These are phyloP conservation scores for Jatropha podagrica DNA, from an alignment of 441 rosid species.

Conservation along the genomic window DNA sequence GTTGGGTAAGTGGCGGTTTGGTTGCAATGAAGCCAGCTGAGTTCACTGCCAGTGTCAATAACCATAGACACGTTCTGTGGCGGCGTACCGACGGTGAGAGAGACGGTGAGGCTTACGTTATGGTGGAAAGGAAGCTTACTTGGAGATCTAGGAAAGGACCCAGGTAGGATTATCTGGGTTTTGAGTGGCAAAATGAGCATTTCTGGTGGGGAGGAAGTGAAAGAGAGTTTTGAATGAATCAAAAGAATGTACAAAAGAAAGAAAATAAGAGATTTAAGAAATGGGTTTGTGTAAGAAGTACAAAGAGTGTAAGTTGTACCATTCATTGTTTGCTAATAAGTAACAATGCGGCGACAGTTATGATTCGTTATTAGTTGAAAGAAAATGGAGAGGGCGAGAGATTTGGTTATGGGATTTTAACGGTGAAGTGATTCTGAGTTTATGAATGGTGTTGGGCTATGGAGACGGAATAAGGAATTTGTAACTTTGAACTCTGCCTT, in stretches of 20 bases:
- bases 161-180: constrained; percentile 41
- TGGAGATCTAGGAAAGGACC: constrained; percentile 46
- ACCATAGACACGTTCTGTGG: constrained; percentile 89
- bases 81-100: constrained; percentile 75
- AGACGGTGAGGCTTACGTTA: constrained; percentile 71
- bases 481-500: neutral
- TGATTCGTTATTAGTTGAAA: neutral
- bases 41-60: constrained; percentile 90
- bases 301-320: no score
- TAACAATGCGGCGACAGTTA: neutral
- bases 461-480: neutral
- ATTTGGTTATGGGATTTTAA: neutral
- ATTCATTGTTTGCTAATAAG: no score
- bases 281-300: constrained; percentile 27
- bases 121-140: constrained; percentile 79
- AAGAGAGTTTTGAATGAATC: neutral
- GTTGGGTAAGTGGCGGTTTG: constrained; percentile 33
- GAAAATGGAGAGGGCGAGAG: neutral
- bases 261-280: constrained; percentile 25
- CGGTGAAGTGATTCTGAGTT: neutral
- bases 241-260: constrained; percentile 15
- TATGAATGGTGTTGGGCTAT: neutral
- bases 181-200: constrained; percentile 58
- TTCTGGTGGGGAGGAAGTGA: constrained; percentile 17
- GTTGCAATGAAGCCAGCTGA: constrained; percentile 87